These are phyloP conservation scores for Rostrohypoxylon terebratum DNA, from an alignment of 495 filamentous ascomycete species.

Conservation along the genomic window DNA sequence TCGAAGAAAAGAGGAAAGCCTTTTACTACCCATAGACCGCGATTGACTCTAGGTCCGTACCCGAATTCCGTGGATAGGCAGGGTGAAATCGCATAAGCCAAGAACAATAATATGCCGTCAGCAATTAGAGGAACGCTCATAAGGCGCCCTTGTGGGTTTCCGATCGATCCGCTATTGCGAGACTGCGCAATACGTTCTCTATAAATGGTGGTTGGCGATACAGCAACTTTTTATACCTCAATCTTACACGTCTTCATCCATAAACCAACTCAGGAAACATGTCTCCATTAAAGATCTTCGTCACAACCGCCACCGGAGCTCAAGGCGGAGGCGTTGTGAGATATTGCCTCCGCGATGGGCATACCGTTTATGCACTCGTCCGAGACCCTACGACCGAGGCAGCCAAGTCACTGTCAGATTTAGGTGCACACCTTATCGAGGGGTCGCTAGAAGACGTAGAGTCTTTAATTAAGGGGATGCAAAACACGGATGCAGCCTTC, in stretches of 20 bases:
- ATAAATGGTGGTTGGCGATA: neutral
- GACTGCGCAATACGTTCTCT: neutral
- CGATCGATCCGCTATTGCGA: neutral
- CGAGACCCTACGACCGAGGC: neutral
- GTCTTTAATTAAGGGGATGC: neutral
- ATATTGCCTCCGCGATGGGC: neutral
- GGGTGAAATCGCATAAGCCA: neutral
- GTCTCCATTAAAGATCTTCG: neutral
- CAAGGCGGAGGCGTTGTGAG: slow-evolving; percentile 4
- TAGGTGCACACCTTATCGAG: slow-evolving; percentile 2
- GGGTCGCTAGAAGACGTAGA: neutral
- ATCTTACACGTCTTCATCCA: neutral
- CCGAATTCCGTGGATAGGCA: neutral
- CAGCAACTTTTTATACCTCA: neutral
- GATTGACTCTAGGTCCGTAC: too few species aligned
- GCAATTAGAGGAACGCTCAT: neutral
- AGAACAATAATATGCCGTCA: neutral
- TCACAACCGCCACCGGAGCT: slow-evolving; percentile 6
- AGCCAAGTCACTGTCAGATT: slow-evolving; percentile 4
- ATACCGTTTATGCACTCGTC: neutral
- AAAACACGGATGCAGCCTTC: neutral
- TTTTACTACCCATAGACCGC: too few species aligned
- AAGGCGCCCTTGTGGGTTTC: neutral
- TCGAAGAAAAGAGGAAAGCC: too few species aligned
- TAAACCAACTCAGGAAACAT: neutral